A percentile compares a stretch with the other conserved stretches of the same genome.
phyloP scores from a whole-genome alignment of 1,284 basidiomycete genomes.

The Irpex sp. region DNA sequence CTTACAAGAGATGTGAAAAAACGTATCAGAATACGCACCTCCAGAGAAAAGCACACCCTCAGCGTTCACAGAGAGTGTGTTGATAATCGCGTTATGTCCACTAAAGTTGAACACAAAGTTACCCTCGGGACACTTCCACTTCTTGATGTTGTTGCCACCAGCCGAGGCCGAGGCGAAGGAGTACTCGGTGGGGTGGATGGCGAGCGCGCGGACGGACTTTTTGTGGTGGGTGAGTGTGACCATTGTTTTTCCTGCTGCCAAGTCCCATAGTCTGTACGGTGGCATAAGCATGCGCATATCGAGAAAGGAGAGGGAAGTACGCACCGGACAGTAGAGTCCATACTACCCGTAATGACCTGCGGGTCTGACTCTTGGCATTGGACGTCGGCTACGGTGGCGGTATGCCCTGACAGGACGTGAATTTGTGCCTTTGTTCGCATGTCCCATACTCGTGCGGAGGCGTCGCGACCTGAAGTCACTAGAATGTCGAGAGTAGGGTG shows the following conservation, averaged over 20 bases:
- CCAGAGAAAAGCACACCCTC: slow-evolving; percentile 98
- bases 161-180: slow-evolving; percentile 93
- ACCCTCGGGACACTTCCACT: slow-evolving; percentile 98
- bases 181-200: slow-evolving; percentile 95
- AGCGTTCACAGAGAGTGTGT: slow-evolving; percentile 89
- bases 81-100: slow-evolving; percentile 97
- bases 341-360: slow-evolving; percentile 95
- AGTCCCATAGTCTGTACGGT: slow-evolving; percentile 81
- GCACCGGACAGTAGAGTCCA: slow-evolving; percentile 94
- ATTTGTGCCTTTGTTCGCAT: slow-evolving; percentile 98
- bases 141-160: slow-evolving; percentile 98
- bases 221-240: slow-evolving; percentile 97
- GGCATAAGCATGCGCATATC: slow-evolving; percentile 3
- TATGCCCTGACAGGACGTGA: slow-evolving; percentile 91
- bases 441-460: slow-evolving; percentile 97
- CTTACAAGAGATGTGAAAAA: background rate
- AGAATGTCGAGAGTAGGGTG: slow-evolving; percentile 96
- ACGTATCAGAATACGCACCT: slow-evolving; percentile 44
- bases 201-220: slow-evolving; percentile 92
- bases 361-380: slow-evolving; percentile 96
- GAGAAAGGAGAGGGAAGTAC: slow-evolving; percentile 20
- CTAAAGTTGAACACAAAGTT: slow-evolving; percentile 93
- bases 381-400: slow-evolving; percentile 91
- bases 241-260: slow-evolving; percentile 97
- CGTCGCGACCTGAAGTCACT: slow-evolving; percentile 93